Conservation (phyloP, 257 asterid genomes). For the Nicotiana attenuata region DNA sequence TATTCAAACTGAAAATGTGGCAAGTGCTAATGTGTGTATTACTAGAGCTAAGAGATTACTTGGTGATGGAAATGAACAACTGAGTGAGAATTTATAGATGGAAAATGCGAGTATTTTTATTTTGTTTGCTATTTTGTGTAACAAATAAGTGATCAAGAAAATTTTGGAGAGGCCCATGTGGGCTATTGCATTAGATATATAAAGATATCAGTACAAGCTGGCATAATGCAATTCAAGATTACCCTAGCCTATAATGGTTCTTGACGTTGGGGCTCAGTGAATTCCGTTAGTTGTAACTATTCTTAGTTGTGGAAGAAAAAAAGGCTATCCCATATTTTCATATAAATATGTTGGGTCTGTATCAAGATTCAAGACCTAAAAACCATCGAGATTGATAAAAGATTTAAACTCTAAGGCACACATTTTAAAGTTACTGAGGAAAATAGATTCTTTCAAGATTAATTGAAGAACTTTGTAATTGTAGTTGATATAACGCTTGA, state of each 20-base stretch:
- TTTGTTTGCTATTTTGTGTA: neutral
- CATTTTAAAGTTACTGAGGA: too few species aligned
- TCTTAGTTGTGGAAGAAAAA: neutral
- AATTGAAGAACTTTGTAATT: too few species aligned
- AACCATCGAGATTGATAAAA: neutral
- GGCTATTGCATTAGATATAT: neutral
- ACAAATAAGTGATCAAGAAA: neutral
- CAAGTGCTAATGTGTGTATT: neutral
- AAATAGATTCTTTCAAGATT: too few species aligned
- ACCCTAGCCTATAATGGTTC: neutral
- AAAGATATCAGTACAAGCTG: neutral
- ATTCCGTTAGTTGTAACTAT: neutral
- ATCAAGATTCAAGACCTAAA: neutral
- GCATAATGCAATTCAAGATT: neutral
- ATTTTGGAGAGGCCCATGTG: neutral
- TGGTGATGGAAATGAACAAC: constrained; percentile 4
- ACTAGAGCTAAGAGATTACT: neutral
- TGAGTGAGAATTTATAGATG: neutral
- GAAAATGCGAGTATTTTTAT: neutral
- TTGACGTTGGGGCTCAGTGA: neutral
- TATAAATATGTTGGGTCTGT: neutral
- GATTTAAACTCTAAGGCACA: too few species aligned
- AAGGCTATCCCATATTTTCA: neutral
- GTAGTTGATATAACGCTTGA: too few species aligned
- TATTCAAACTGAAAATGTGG: neutral